Evolutionary conservation across 352 stramenopile genomes (phyloP).

Genomic region (Pythium apleroticum): DNA sequence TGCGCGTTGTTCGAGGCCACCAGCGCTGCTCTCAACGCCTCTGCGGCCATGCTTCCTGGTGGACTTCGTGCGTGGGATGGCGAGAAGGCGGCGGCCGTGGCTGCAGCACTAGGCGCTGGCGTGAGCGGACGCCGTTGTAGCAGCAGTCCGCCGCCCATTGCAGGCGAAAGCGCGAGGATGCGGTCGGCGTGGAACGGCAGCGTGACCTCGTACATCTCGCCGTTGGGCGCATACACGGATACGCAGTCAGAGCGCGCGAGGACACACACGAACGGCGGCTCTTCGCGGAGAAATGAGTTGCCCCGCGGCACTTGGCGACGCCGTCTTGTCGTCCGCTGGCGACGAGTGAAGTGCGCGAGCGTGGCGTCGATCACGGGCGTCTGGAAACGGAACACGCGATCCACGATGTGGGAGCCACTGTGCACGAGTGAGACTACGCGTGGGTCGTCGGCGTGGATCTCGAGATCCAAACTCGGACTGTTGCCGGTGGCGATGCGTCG

Average conservation of each 20-base stretch:
- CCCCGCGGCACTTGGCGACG: too few relatives aligned
- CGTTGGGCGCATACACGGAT: slow-evolving; percentile 60
- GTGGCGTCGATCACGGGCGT: slow-evolving; percentile 56
- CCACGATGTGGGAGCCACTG: slow-evolving; percentile 50
- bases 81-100: slow-evolving; percentile 32
- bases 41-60: background rate
- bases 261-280: slow-evolving; percentile 50
- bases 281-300: background rate
- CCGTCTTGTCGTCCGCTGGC: slow-evolving; percentile 4
- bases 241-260: slow-evolving; percentile 67
- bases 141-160: slow-evolving; percentile 45
- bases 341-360: slow-evolving; percentile 39
- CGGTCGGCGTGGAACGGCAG: slow-evolving; percentile 72
- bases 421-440: slow-evolving; percentile 53
- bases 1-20: background rate
- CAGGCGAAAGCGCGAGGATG: slow-evolving; percentile 36
- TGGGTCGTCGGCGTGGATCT: slow-evolving; percentile 23
- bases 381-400: slow-evolving; percentile 62
- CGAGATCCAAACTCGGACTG: slow-evolving; percentile 11
- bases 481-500: slow-evolving; percentile 1
- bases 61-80: slow-evolving; percentile 15
- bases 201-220: slow-evolving; percentile 70
- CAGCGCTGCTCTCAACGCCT: background rate
- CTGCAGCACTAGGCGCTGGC: slow-evolving; percentile 33
- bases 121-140: slow-evolving; percentile 56